Evolutionary conservation across 179 eudicot genomes (phyloP).

Genomic region (Sideroxylon spinosum): DNA sequence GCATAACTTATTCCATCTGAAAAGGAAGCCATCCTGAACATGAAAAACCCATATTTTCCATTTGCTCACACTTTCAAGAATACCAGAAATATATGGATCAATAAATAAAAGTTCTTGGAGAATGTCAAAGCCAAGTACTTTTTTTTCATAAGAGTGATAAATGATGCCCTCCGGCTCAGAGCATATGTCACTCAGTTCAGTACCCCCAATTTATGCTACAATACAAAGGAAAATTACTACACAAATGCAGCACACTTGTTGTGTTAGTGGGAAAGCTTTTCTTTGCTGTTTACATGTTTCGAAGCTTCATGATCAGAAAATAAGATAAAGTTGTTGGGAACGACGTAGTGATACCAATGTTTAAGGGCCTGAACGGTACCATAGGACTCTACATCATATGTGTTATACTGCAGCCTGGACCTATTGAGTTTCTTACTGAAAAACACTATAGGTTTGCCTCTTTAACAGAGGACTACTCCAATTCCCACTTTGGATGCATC

Average conservation of each 20-base stretch:
- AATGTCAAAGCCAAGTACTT: neutral
- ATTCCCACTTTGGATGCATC: neutral
- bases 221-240: neutral
- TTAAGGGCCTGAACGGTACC: neutral
- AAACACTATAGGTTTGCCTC: neutral
- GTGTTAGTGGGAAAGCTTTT: neutral
- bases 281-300: neutral
- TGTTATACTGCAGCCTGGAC: neutral
- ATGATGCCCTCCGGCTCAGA: neutral
- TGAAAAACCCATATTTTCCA: too few species aligned
- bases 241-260: neutral
- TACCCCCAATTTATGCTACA: neutral
- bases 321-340: neutral
- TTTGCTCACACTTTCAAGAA: too few species aligned
- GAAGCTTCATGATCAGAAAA: neutral
- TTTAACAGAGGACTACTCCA: neutral
- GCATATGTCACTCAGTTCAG: neutral
- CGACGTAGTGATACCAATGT: neutral
- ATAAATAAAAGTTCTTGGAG: too few species aligned
- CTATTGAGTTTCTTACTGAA: neutral
- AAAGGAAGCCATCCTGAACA: too few species aligned
- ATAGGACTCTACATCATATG: constrained; percentile 8
- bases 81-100: too few species aligned
- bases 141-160: neutral
- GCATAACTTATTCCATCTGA: neutral